Evolutionary conservation across 768 basidiomycete species (phyloP).

Genomic region (Suillus americanus): DNA sequence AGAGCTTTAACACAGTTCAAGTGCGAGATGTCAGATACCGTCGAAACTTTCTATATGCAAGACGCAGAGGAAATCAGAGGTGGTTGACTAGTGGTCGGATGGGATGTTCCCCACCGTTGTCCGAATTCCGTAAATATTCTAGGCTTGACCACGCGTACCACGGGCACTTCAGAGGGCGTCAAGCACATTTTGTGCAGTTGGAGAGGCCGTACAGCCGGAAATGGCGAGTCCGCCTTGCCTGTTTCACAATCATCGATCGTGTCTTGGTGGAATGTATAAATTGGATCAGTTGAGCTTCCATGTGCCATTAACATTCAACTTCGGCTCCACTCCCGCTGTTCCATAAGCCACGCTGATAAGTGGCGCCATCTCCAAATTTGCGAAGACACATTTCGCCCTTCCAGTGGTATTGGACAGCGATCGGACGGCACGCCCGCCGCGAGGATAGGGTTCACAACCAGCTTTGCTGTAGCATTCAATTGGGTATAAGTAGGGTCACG

Average conservation of each 20-base stretch:
- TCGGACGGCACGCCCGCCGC: constrained; percentile 16
- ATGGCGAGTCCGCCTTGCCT: constrained; percentile 4
- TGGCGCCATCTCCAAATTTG: constrained; percentile 12
- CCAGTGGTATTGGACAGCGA: constrained; percentile 11
- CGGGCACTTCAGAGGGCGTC: constrained; percentile 8
- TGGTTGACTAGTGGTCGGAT: neutral
- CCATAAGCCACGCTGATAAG: neutral
- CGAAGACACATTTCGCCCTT: constrained; percentile 19
- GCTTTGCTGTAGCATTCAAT: constrained; percentile 5
- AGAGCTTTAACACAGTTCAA: neutral
- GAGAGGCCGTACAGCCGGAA: constrained; percentile 1
- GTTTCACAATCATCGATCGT: constrained; percentile 15
- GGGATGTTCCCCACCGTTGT: constrained; percentile 1
- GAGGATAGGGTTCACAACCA: constrained; percentile 14
- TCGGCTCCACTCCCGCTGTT: neutral
- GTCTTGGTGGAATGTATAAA: constrained; percentile 8
- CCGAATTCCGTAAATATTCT: constrained; percentile 15
- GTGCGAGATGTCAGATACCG: neutral
- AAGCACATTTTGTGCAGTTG: constrained; percentile 1
- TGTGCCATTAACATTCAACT: neutral
- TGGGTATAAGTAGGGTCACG: neutral
- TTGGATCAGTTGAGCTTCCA: constrained; percentile 12
- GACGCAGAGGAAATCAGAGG: neutral
- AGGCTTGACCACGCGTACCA: constrained; percentile 9
- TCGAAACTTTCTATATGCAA: neutral